Evolutionary conservation across 345 rosid genomes (phyloP).

Genomic region (Salix viminalis): DNA sequence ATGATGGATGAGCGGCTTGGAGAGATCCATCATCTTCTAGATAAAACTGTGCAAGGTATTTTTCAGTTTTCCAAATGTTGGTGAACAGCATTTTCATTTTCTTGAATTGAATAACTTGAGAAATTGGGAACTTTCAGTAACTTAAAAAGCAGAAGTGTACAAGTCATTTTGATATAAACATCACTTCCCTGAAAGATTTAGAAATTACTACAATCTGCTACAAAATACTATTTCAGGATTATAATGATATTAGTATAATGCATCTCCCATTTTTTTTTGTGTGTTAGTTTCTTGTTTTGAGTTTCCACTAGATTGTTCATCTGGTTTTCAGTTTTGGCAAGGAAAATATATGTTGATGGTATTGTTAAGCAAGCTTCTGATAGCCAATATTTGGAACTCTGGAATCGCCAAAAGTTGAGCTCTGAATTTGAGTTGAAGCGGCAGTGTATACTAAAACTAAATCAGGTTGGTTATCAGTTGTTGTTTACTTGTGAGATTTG

Average conservation of each 20-base stretch:
- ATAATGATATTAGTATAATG: not conserved
- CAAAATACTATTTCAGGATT: not conserved
- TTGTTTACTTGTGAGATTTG: conserved; percentile 5
- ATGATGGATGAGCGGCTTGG: conserved; percentile 48
- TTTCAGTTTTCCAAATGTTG: not conserved
- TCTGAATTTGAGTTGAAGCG: conserved; percentile 81
- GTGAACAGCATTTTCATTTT: not conserved
- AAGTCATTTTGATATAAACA: not conserved
- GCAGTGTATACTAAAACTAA: conserved; percentile 51
- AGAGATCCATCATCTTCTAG: conserved; percentile 71
- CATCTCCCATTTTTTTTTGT: not conserved
- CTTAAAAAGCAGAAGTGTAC: not conserved
- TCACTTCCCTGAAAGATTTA: not conserved
- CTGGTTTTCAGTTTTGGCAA: conserved; percentile 68
- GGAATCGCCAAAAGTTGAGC: conserved; percentile 83
- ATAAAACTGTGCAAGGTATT: conserved; percentile 81
- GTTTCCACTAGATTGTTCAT: conserved; percentile 6
- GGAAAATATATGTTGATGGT: conserved; percentile 69
- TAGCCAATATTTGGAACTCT: conserved; percentile 72
- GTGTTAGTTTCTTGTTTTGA: not conserved
- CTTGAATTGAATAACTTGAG: not conserved
- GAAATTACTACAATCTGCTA: not conserved
- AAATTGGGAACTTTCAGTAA: not conserved
- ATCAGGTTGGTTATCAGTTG: conserved; percentile 49
- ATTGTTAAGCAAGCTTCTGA: conserved; percentile 83